Percentiles rank a stretch among this genome's conserved stretches.
These are phyloP conservation scores for Malus hybrid DNA, from an alignment of 331 rosid species.

Conservation along the genomic window DNA sequence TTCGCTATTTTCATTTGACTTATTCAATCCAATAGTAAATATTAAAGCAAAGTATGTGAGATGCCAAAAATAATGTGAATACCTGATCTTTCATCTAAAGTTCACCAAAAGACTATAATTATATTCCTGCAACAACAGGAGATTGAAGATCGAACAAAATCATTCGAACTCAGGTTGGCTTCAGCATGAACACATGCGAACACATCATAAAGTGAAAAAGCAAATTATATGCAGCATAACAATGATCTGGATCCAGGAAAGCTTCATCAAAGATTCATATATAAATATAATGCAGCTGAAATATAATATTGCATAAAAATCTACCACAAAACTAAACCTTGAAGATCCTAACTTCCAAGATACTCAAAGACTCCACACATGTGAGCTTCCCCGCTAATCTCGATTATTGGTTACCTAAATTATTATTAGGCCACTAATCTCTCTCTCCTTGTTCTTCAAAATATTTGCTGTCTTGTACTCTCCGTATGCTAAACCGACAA, in stretches of 20 bases:
- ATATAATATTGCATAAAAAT: slow-evolving; percentile 1
- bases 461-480: not conserved
- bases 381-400: not conserved
- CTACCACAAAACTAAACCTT: not conserved
- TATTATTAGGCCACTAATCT: not conserved
- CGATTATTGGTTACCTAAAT: not conserved
- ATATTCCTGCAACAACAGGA: not conserved
- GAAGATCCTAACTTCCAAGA: not conserved
- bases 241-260: slow-evolving; percentile 4
- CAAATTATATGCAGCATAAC: not conserved
- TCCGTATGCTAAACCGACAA: not conserved
- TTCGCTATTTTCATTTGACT: no score
- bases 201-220: not conserved
- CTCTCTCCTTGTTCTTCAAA: not conserved
- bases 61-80: not conserved
- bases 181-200: not conserved
- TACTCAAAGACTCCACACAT: not conserved
- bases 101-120: not conserved
- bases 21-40: no score
- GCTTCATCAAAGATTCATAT: not conserved
- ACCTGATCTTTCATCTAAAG: not conserved
- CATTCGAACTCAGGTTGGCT: not conserved
- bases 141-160: not conserved
- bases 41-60: no score
- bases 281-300: not conserved